Conservation (phyloP, 2,329 filamentous ascomycete genomes). For the Penicillium psychrosexuale region DNA sequence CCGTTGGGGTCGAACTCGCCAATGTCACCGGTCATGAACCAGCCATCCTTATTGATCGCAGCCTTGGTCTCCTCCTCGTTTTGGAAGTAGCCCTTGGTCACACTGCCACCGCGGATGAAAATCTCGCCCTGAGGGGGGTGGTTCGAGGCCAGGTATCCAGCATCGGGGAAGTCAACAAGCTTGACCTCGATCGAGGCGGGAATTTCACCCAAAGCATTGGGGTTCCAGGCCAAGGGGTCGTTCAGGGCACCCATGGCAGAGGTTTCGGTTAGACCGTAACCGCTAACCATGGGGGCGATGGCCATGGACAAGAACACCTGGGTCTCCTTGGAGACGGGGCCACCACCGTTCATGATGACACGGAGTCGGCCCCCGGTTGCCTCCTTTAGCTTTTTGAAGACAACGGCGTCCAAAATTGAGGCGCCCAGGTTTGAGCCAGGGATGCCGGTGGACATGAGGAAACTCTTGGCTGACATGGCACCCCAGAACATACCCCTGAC, state of each 20-base stretch:
- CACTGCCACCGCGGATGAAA: conserved; percentile 74
- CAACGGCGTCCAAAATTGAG: conserved; percentile 70
- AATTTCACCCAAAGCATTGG: conserved; percentile 72
- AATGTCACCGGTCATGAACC: conserved; percentile 97
- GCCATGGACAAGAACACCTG: conserved; percentile 88
- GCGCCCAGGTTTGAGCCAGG: conserved; percentile 53
- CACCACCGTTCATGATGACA: conserved; percentile 91
- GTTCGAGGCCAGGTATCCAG: conserved; percentile 75
- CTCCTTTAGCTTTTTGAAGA: conserved; percentile 89
- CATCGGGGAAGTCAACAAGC: conserved; percentile 82
- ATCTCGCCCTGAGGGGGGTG: conserved; percentile 87
- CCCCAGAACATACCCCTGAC: conserved; percentile 76
- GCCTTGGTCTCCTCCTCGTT: conserved; percentile 81
- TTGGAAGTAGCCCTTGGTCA: conserved; percentile 76
- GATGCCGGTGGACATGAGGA: conserved; percentile 54
- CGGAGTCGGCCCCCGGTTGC: conserved; percentile 84
- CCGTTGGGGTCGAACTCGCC: conserved; percentile 80
- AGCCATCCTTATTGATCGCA: conserved; percentile 76
- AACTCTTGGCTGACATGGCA: conserved; percentile 59
- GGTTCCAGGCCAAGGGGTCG: conserved; percentile 80
- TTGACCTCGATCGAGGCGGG: conserved; percentile 80
- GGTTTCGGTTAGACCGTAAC: conserved; percentile 94
- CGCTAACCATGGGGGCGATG: conserved; percentile 88
- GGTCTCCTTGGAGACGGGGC: conserved; percentile 82
- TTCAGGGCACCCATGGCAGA: conserved; percentile 59